Conservation (phyloP, 306 rosid genomes). For the Delonix regia region DNA sequence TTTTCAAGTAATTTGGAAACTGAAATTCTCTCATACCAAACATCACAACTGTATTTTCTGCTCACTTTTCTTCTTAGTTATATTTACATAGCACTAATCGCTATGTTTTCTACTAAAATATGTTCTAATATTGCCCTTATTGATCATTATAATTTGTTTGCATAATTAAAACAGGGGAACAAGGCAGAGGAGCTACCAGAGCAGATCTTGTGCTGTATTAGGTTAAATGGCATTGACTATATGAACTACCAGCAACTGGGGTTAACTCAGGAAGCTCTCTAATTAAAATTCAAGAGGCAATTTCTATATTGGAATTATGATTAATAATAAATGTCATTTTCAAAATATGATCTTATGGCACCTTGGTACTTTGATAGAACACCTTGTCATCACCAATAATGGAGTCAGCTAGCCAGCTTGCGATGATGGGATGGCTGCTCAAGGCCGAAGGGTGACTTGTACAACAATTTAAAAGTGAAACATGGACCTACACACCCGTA, state of each 20-base stretch:
- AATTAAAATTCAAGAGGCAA: constrained; percentile 24
- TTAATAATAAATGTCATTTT: constrained; percentile 39
- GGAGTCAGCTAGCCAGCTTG: constrained; percentile 27
- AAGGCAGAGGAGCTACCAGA: constrained; percentile 94
- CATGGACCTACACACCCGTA: not conserved
- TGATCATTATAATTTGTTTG: not conserved
- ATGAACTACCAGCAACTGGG: constrained; percentile 86
- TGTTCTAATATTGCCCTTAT: too few relatives aligned
- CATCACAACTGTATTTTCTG: not conserved
- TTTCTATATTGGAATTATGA: constrained; percentile 36
- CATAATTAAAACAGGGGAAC: constrained; percentile 74
- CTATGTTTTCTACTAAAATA: too few relatives aligned
- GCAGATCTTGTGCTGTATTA: constrained; percentile 84
- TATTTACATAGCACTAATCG: too few relatives aligned
- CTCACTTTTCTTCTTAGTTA: not conserved
- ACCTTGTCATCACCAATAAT: constrained; percentile 33
- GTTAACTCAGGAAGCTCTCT: constrained; percentile 49
- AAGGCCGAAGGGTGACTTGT: constrained; percentile 26
- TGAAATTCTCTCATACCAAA: not conserved
- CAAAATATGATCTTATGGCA: constrained; percentile 27
- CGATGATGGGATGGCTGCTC: constrained; percentile 27
- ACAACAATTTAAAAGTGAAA: constrained; percentile 4
- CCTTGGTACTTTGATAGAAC: constrained; percentile 2
- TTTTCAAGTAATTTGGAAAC: not conserved
- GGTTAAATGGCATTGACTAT: constrained; percentile 83